These are phyloP conservation scores for Zopfia rhizophila DNA, from an alignment of 2,329 filamentous ascomycete species.

Conservation along the genomic window DNA sequence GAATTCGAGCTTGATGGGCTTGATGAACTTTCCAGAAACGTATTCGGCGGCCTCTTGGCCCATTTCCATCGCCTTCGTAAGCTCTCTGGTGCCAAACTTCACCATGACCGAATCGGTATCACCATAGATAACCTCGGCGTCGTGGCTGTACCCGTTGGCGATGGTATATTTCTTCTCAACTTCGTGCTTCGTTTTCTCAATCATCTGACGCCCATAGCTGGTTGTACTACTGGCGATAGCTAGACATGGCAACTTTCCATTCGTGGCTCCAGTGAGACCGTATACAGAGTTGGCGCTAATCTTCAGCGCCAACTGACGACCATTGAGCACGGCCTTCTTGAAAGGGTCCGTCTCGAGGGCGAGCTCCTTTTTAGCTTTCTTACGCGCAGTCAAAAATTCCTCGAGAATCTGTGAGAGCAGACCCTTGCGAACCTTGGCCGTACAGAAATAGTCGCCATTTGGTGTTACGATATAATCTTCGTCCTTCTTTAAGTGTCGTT, in stretches of 20 bases:
- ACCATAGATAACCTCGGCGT: slow-evolving; percentile 97
- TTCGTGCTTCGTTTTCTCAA: slow-evolving; percentile 96
- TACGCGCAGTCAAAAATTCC: slow-evolving; percentile 89
- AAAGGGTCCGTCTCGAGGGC: slow-evolving; percentile 92
- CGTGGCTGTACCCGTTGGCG: slow-evolving; percentile 91
- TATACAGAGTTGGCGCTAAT: slow-evolving; percentile 98
- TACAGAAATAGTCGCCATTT: slow-evolving; percentile 93
- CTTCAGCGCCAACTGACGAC: slow-evolving; percentile 95
- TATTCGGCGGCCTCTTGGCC: slow-evolving; percentile 91
- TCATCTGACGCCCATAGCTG: slow-evolving; percentile 97
- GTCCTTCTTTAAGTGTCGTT: slow-evolving; percentile 80
- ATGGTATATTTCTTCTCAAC: slow-evolving; percentile 91
- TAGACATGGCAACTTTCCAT: slow-evolving; percentile 93
- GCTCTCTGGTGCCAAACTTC: slow-evolving; percentile 90
- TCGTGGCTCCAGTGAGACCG: slow-evolving; percentile 94
- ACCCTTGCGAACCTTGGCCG: slow-evolving; percentile 87
- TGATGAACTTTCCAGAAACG: slow-evolving; percentile 92
- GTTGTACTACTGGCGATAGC: slow-evolving; percentile 97
- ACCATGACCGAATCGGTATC: slow-evolving; percentile 99
- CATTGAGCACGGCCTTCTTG: slow-evolving; percentile 97
- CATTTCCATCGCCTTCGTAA: slow-evolving; percentile 90
- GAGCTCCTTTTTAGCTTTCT: slow-evolving; percentile 91
- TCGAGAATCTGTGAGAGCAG: slow-evolving; percentile 95
- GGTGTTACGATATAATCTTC: slow-evolving; percentile 97
- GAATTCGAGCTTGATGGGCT: slow-evolving; percentile 98